phyloP scores from a whole-genome alignment of 768 basidiomycete species.

The Mycena alexandri region DNA sequence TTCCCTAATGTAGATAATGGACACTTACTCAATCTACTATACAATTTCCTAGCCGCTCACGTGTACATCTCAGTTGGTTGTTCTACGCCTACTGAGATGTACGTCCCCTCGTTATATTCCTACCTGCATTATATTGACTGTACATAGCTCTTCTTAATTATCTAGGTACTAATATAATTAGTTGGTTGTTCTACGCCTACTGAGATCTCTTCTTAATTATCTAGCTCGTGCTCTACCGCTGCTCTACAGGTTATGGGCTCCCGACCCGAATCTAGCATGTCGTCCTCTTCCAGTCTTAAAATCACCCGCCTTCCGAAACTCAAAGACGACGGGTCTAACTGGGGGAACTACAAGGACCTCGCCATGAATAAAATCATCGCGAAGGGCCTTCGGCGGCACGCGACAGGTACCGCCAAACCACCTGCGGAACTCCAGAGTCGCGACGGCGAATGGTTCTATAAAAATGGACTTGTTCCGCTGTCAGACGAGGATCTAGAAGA shows the following conservation, averaged over 20 bases:
- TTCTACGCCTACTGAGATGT: no score
- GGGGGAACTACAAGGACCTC: conserved; percentile 43
- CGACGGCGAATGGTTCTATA: conserved; percentile 33
- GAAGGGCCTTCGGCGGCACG: conserved; percentile 42
- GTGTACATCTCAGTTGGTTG: no score
- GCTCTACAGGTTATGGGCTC: conserved; percentile 7
- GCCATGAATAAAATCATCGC: conserved; percentile 41
- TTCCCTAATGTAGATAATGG: no score
- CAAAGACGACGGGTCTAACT: conserved; percentile 46
- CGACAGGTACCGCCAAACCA: conserved; percentile 40
- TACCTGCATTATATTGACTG: no score
- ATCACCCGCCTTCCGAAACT: conserved; percentile 43
- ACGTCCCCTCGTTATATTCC: no score
- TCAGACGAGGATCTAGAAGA: conserved; percentile 40
- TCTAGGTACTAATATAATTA: no score
- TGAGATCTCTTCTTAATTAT: no score
- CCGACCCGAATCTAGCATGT: neutral
- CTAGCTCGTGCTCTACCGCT: no score
- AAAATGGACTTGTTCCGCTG: conserved; percentile 10
- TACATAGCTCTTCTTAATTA: no score
- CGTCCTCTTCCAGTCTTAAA: conserved; percentile 12
- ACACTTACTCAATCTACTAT: no score
- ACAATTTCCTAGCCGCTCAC: no score
- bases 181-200: no score
- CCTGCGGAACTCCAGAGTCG: conserved; percentile 32